Conservation (phyloP, 192 early-diverging fungal genomes). For the Podila verticillata region DNA sequence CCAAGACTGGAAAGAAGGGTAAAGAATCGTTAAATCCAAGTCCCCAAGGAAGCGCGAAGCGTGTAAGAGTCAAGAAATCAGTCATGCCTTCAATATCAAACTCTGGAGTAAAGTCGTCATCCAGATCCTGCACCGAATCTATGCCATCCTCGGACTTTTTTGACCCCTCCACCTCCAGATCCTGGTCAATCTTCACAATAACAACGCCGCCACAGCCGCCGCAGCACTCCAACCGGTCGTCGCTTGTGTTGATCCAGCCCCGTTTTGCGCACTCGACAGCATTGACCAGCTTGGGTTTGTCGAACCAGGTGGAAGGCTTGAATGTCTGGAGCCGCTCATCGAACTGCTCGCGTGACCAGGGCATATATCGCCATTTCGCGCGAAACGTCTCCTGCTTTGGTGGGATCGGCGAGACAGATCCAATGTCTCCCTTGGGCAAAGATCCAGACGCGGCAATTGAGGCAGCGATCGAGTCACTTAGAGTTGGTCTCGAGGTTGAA, state of each 20-base stretch:
- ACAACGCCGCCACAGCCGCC: conserved; percentile 45
- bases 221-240: conserved; percentile 43
- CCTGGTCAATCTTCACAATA: conserved; percentile 26
- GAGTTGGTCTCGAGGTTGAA: conserved; percentile 9
- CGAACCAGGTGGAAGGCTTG: conserved; percentile 48
- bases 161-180: neutral
- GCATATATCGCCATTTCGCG: conserved; percentile 25
- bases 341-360: conserved; percentile 47
- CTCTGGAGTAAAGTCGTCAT: conserved; percentile 2
- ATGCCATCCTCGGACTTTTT: neutral
- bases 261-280: conserved; percentile 46
- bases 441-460: conserved; percentile 29
- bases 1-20: conserved; percentile 7
- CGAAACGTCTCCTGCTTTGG: neutral
- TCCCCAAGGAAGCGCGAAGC: neutral
- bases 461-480: conserved; percentile 37
- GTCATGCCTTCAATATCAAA: conserved; percentile 20
- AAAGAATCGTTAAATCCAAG: neutral
- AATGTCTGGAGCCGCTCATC: conserved; percentile 43
- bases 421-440: neutral
- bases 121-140: neutral
- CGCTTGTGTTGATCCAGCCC: conserved; percentile 40
- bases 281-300: conserved; percentile 43
- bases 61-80: neutral
- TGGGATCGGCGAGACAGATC: neutral